phyloP scores from a whole-genome alignment of 441 rosid species.

The Croton setiger region DNA sequence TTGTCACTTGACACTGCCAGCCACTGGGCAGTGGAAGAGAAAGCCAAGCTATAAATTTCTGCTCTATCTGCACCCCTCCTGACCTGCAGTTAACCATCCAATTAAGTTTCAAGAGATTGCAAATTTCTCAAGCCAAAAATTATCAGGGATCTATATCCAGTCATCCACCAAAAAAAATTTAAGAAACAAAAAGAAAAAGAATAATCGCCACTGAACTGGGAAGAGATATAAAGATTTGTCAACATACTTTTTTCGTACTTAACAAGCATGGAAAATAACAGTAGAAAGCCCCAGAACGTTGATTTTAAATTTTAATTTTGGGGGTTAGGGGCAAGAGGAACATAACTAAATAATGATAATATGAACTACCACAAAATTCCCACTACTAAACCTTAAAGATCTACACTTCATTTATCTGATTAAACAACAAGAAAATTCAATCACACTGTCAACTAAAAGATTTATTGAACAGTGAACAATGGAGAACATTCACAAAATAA shows the following conservation, averaged over 20 bases:
- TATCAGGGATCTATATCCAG: background rate
- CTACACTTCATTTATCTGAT: background rate
- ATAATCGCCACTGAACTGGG: background rate
- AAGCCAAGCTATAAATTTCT: slow-evolving; percentile 67
- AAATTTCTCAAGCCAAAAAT: background rate
- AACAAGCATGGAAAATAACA: too few species aligned
- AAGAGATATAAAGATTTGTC: background rate
- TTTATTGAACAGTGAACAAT: background rate
- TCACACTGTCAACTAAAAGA: background rate
- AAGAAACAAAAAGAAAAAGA: background rate
- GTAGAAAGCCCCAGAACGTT: too few species aligned
- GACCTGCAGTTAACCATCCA: slow-evolving; percentile 33
- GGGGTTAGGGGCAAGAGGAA: too few species aligned
- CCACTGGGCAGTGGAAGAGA: slow-evolving; percentile 63
- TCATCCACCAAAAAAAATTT: too few species aligned
- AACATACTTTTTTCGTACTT: too few species aligned
- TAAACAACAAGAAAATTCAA: background rate
- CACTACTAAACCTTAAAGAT: too few species aligned
- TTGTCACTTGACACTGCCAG: slow-evolving; percentile 75
- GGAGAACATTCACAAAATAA: background rate
- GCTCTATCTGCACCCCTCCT: slow-evolving; percentile 85
- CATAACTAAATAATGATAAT: too few species aligned
- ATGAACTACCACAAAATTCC: too few species aligned
- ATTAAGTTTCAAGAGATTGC: slow-evolving; percentile 1
- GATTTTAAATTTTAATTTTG: too few species aligned